These are phyloP conservation scores for Fusarium euwallaceae DNA, from an alignment of 2,329 filamentous ascomycete genomes.

Conservation along the genomic window DNA sequence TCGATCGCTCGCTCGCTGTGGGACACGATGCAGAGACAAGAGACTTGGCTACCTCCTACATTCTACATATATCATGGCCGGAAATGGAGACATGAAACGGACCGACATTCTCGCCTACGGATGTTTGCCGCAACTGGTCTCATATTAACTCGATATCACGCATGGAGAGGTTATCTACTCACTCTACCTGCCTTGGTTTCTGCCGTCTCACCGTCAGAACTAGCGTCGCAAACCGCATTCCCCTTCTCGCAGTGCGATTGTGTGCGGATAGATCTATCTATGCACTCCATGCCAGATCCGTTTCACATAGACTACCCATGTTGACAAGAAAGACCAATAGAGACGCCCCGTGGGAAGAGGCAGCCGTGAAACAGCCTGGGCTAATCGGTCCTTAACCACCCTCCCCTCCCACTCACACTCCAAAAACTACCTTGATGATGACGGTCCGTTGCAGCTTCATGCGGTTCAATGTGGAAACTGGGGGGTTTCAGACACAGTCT, in stretches of 20 bases:
- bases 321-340: constrained; percentile 1
- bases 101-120: constrained; percentile 22
- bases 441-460: neutral
- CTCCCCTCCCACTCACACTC: neutral
- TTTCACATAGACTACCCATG: constrained; percentile 12
- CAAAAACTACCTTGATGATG: neutral
- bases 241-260: neutral
- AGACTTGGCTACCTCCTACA: constrained; percentile 9
- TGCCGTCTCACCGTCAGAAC: constrained; percentile 3
- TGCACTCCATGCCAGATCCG: neutral
- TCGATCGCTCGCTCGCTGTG: neutral
- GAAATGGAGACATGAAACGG: constrained; percentile 30
- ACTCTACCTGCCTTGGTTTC: neutral
- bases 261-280: constrained; percentile 11
- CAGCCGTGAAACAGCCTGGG: constrained; percentile 6
- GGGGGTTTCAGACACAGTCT: constrained; percentile 1
- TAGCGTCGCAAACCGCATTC: constrained; percentile 6
- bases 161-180: neutral
- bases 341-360: neutral
- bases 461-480: neutral
- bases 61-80: constrained; percentile 8
- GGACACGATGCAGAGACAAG: neutral
- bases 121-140: constrained; percentile 22
- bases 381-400: neutral
- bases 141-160: constrained; percentile 14